A percentile compares a stretch with the other conserved stretches of the same genome.
phyloP scores from a whole-genome alignment of 169 alveolate genomes.

The Babesia bovis region DNA sequence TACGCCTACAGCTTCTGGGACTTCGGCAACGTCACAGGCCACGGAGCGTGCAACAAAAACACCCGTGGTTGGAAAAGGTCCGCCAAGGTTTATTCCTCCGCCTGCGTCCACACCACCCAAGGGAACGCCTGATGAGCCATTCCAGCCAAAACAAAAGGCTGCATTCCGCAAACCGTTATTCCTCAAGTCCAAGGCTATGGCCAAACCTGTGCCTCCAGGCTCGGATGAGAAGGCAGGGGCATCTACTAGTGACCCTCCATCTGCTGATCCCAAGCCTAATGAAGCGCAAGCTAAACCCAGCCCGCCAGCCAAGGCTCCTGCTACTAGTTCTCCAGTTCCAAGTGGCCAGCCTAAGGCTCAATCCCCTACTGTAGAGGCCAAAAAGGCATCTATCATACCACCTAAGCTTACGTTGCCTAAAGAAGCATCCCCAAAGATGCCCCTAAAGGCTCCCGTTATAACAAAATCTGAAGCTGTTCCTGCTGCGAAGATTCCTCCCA shows the following conservation, averaged over 20 bases:
- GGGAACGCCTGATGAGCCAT: constrained; percentile 13
- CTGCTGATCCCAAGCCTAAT: neutral
- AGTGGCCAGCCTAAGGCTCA: neutral
- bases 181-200: constrained; percentile 54
- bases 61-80: neutral
- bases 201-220: constrained; percentile 27
- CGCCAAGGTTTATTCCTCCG: neutral
- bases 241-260: neutral
- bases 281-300: neutral
- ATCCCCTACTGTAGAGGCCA: neutral
- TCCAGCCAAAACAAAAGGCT: constrained; percentile 35
- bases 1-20: neutral
- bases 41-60: neutral
- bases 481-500: neutral
- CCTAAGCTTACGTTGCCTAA: neutral
- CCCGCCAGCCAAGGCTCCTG: constrained; percentile 1
- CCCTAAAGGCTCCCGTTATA: neutral
- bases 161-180: constrained; percentile 56
- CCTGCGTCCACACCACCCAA: constrained; percentile 18
- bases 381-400: neutral
- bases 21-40: neutral
- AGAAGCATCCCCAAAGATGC: neutral
- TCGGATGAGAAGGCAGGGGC: neutral
- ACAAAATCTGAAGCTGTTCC: neutral
- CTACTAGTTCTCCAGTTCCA: neutral